Evolutionary conservation across 495 filamentous ascomycete genomes (phyloP).

Genomic region (Podospora conica): DNA sequence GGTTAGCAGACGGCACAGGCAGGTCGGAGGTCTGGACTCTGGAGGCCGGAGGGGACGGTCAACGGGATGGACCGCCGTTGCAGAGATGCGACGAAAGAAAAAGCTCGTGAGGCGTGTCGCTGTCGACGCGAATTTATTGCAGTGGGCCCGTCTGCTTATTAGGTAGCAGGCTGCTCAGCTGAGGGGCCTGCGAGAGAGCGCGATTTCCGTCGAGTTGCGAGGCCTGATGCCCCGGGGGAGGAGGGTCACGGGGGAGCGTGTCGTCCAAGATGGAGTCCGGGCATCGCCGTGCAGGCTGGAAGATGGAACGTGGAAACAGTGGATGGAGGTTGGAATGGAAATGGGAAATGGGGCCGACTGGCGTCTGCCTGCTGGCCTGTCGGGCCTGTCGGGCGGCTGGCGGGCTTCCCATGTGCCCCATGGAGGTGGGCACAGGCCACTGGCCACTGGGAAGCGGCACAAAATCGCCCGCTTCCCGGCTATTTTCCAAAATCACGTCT

Average conservation of each 20-base stretch:
- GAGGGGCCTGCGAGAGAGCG: not conserved
- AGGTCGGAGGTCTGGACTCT: not conserved
- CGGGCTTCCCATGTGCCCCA: not conserved
- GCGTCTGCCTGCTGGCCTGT: not conserved
- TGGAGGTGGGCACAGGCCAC: not conserved
- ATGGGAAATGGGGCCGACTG: not conserved
- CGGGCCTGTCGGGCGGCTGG: not conserved
- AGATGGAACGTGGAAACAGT: not conserved
- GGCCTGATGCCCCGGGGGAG: not conserved
- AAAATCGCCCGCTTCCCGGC: constrained; percentile 8
- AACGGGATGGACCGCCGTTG: constrained; percentile 10
- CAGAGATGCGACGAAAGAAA: not conserved
- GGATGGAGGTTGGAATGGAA: not conserved
- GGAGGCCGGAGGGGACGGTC: not conserved
- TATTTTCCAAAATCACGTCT: constrained; percentile 4
- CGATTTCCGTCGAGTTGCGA: not conserved
- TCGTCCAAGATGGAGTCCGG: not conserved
- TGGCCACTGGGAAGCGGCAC: constrained; percentile 2
- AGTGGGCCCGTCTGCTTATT: constrained; percentile 8
- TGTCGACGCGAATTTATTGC: constrained; percentile 7
- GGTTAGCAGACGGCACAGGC: not conserved
- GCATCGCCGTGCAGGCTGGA: not conserved
- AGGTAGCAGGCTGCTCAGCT: constrained; percentile 1
- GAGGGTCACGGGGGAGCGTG: not conserved
- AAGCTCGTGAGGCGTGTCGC: not conserved